Evolutionary conservation across 345 rosid genomes (phyloP).

Genomic region (Hypericum androsaemum): DNA sequence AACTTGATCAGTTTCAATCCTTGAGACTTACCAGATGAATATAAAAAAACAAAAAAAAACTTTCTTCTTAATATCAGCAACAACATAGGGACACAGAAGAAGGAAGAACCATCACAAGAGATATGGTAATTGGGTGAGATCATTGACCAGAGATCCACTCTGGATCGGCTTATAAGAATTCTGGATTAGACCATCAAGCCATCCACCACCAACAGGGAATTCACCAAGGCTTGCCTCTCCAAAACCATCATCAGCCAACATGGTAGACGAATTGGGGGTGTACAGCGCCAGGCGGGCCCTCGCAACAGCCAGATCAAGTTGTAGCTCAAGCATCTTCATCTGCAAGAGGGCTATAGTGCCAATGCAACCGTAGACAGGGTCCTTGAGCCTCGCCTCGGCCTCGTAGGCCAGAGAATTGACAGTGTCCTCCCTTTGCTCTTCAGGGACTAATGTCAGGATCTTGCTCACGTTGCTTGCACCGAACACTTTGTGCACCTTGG

Average conservation of each 20-base stretch:
- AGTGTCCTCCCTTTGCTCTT: conserved; percentile 3
- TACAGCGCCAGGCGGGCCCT: background rate
- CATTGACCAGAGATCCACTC: conserved; percentile 38
- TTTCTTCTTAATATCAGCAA: too few species aligned
- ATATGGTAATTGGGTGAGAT: too few species aligned
- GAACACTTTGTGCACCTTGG: conserved; percentile 4
- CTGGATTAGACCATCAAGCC: too few species aligned
- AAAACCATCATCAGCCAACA: conserved; percentile 36
- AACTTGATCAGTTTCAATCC: too few species aligned
- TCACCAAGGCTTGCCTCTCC: conserved; percentile 39
- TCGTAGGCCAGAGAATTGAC: conserved; percentile 4
- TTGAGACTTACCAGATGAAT: too few species aligned
- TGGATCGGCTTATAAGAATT: conserved; percentile 42
- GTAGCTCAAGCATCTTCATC: conserved; percentile 1
- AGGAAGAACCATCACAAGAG: too few species aligned
- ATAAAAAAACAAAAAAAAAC: too few species aligned
- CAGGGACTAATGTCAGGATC: conserved; percentile 2
- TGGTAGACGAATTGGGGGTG: background rate
- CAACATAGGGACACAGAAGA: too few species aligned
- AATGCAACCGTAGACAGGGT: conserved; percentile 4
- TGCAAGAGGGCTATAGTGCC: conserved; percentile 1
- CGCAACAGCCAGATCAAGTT: background rate
- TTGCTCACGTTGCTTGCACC: conserved; percentile 4
- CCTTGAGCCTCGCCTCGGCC: conserved; percentile 4
- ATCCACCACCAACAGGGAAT: conserved; percentile 50